Conservation (phyloP, 139 green algal genomes). For the Chloropicon primus region DNA sequence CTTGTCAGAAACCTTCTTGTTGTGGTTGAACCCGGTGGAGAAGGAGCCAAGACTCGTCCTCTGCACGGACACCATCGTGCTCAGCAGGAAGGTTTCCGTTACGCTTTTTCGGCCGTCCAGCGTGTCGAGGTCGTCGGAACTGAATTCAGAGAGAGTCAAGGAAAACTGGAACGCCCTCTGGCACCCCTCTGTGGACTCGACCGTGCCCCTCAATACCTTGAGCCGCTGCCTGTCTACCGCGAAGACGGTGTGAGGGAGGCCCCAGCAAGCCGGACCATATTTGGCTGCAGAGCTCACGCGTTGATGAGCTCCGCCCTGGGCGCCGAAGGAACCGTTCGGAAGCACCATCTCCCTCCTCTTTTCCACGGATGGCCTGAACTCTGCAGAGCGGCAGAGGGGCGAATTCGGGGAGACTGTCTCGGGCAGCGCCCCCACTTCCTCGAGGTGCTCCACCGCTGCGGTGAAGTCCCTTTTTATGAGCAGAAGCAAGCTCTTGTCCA, state of each 20-base stretch:
- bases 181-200: neutral
- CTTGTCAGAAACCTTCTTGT: neutral
- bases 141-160: neutral
- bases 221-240: neutral
- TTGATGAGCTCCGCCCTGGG: neutral
- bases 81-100: neutral
- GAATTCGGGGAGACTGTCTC: neutral
- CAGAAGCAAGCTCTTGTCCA: neutral
- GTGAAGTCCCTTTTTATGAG: neutral
- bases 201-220: neutral
- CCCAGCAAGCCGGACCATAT: neutral
- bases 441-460: neutral
- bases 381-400: neutral
- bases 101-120: neutral
- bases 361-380: neutral
- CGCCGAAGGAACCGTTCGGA: neutral
- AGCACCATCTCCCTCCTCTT: neutral
- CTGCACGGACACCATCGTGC: neutral
- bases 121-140: neutral
- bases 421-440: neutral
- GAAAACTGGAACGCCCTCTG: neutral
- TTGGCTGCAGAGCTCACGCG: neutral
- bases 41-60: neutral
- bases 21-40: neutral
- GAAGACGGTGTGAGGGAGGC: neutral